A percentile compares a stretch with the other conserved stretches of the same genome.
Conservation (phyloP, 2,329 filamentous ascomycete genomes). For the Colletotrichum sojae region DNA sequence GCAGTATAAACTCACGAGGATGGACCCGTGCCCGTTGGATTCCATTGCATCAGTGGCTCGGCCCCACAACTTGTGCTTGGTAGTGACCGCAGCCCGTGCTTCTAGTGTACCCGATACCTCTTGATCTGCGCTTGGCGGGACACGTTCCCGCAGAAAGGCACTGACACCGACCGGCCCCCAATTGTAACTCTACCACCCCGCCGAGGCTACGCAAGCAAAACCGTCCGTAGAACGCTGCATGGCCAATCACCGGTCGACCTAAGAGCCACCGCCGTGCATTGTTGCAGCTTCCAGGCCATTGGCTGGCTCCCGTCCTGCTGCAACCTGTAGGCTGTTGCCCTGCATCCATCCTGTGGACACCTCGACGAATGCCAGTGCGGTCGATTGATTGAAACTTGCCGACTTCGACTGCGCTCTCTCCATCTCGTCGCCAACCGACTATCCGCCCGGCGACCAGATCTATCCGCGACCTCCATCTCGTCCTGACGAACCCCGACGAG, state of each 20-base stretch:
- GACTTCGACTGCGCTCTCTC: conserved; percentile 20
- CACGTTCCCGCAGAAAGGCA: background rate
- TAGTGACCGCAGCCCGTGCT: background rate
- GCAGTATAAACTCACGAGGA: no score
- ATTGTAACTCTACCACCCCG: conserved; percentile 40
- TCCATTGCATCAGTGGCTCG: conserved; percentile 3
- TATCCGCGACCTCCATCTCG: background rate
- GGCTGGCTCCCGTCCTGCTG: conserved; percentile 32
- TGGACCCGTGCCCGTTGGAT: background rate
- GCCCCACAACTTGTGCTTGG: background rate
- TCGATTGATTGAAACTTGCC: conserved; percentile 26
- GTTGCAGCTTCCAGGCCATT: conserved; percentile 30
- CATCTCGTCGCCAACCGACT: conserved; percentile 6
- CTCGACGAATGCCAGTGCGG: no score
- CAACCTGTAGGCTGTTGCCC: conserved; percentile 23
- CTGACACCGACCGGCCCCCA: conserved; percentile 4
- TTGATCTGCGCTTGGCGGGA: conserved; percentile 27
- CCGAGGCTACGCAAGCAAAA: conserved; percentile 35
- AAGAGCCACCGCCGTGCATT: conserved; percentile 33
- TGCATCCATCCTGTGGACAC: no score
- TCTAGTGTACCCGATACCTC: conserved; percentile 30
- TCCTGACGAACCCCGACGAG: conserved; percentile 21
- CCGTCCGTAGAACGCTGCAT: conserved; percentile 18
- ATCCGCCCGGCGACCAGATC: background rate
- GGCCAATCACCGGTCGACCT: conserved; percentile 27